Base-by-base conservation (phyloP, 2,329 filamentous ascomycete species). In the Nemania sp. region DNA sequence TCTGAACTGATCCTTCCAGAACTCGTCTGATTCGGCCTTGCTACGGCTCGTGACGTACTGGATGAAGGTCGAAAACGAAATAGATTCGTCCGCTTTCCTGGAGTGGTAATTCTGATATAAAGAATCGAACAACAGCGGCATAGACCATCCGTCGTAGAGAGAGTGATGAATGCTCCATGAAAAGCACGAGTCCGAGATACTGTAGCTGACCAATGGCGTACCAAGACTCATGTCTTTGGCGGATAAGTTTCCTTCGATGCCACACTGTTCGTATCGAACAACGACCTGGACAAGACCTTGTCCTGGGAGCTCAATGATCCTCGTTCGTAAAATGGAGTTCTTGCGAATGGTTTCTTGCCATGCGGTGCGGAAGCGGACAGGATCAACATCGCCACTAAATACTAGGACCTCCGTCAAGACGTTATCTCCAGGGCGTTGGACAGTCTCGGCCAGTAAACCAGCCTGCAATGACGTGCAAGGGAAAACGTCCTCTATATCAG, bases 141-240 rank as follows among this genome's bases (percentile, higher is more conserved):
- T 51, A 5, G 72, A 72, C 72, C 72, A 74, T 42, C 70, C 74
- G 56, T 76, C 74, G 52, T 73, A 76, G 1, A 73, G 52, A 10
- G 67, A 65, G 43, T 75, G 73, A 48, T 75, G 73, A 20, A 72
- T 64, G 1, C 68, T 72, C 64, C 64, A 70, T 13, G 72, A 64
- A 55, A 74, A 67, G 43, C 68, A 59, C 32, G 21, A 39, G 18
- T 32, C 40, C 37, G 40, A 25, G 15, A 35, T 32, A 12, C 49
- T 15, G 20, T 37, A 29, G 32, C 51, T 39, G 18, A 29, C 48
- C 40, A 39, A 37, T 37, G 29, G 29, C 25, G 15, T 29, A 46
- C 34, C 32, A 35, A 25, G 49, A n/a, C n/a, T n/a, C 25, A 29
- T 29, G 7, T 29, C 7, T 29, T 4, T 29, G 25, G 25, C 25